phyloP scores from a whole-genome alignment of 2,329 filamentous ascomycete genomes.

The Sporothrix phasma region DNA sequence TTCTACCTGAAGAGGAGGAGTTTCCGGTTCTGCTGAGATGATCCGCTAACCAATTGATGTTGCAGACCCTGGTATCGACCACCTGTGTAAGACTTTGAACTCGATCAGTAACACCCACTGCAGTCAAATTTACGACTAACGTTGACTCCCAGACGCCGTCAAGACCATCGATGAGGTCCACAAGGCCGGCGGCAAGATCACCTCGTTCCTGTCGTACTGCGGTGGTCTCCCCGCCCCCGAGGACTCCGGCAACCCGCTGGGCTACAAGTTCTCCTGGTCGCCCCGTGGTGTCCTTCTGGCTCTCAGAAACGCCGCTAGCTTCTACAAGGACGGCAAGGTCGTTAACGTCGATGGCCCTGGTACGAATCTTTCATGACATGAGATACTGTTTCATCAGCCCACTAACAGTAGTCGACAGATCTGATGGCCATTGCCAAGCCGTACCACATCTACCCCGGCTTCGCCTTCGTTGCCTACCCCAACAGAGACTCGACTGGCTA shows the following conservation, averaged over 20 bases:
- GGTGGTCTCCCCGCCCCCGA: conserved; percentile 66
- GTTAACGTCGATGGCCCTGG: conserved; percentile 48
- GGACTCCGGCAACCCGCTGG: conserved; percentile 76
- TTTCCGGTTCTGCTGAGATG: too few relatives aligned
- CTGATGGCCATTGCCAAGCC: conserved; percentile 84
- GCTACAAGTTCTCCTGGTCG: conserved; percentile 83
- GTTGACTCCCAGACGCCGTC: conserved; percentile 57
- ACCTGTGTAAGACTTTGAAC: conserved; percentile 35
- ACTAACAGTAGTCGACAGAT: conserved; percentile 33
- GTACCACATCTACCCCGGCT: conserved; percentile 80
- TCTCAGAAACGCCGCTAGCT: conserved; percentile 74
- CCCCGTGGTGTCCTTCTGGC: conserved; percentile 80
- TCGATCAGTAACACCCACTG: neutral
- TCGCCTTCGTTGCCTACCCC: conserved; percentile 84
- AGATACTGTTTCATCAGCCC: neutral
- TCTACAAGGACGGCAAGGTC: conserved; percentile 69
- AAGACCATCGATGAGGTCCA: conserved; percentile 87
- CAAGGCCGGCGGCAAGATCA: conserved; percentile 73
- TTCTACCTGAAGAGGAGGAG: neutral
- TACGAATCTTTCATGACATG: neutral
- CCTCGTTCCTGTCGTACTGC: conserved; percentile 73
- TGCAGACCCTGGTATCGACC: conserved; percentile 60
- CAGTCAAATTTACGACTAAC: neutral
- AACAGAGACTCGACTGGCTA: conserved; percentile 87
- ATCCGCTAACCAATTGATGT: conserved; percentile 18